A percentile compares a stretch with the other conserved stretches of the same genome.
Conservation (phyloP, 306 rosid species). For the Albizia julibrissin region DNA sequence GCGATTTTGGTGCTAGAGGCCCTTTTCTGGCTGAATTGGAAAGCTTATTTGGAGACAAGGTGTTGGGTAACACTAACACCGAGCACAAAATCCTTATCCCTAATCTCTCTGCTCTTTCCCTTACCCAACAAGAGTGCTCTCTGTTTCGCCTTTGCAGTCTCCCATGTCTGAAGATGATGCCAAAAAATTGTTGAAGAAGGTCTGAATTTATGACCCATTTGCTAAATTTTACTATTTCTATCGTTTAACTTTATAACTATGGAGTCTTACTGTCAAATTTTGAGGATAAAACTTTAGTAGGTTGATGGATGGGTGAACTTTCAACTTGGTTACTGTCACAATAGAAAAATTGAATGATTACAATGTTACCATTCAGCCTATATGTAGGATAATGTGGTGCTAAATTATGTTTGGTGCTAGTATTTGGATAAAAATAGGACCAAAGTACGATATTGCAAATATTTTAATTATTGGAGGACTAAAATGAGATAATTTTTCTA, state of each 20-base stretch:
- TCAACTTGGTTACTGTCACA: background rate
- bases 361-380: background rate
- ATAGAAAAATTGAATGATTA: background rate
- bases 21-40: conserved; percentile 89
- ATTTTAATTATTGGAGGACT: background rate
- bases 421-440: background rate
- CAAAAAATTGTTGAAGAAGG: conserved; percentile 64
- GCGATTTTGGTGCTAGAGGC: conserved; percentile 88
- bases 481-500: background rate
- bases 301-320: background rate
- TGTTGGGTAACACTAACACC: conserved; percentile 52
- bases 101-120: conserved; percentile 62
- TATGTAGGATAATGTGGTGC: background rate
- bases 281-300: background rate
- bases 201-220: conserved; percentile 12
- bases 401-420: background rate
- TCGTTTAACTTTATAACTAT: background rate
- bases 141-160: conserved; percentile 53
- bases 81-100: conserved; percentile 94
- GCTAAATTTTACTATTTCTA: background rate
- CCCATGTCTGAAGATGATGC: conserved; percentile 67
- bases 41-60: conserved; percentile 77
- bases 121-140: conserved; percentile 56
- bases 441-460: background rate
- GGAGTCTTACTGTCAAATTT: background rate